Conservation (phyloP, 2,329 filamentous ascomycete species). For the Fusarium clavum region DNA sequence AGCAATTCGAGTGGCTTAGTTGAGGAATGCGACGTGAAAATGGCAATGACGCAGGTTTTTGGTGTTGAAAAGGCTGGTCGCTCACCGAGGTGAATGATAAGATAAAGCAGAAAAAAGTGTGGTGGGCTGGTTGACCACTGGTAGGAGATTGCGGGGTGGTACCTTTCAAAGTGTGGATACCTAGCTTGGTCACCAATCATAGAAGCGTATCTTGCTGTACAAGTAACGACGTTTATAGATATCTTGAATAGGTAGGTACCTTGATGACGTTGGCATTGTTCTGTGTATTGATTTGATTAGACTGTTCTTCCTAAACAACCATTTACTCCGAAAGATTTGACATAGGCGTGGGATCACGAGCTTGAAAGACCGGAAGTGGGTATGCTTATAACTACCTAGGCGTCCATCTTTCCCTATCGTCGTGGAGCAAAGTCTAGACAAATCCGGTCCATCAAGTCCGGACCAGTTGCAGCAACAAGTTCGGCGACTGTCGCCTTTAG, state of each 20-base stretch:
- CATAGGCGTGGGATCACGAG: not conserved
- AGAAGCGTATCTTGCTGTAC: not conserved
- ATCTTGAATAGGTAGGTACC: not conserved
- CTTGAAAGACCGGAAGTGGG: not conserved
- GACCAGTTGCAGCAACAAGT: constrained; percentile 73
- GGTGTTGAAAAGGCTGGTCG: constrained; percentile 39
- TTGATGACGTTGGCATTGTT: not conserved
- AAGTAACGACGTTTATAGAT: not conserved
- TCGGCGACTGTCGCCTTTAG: constrained; percentile 75
- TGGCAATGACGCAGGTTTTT: constrained; percentile 27
- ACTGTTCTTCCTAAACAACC: not conserved
- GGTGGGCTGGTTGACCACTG: constrained; percentile 26
- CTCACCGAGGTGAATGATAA: constrained; percentile 52
- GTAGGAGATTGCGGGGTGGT: constrained; percentile 37
- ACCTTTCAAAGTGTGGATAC: constrained; percentile 26
- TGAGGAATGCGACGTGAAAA: constrained; percentile 7
- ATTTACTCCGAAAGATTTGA: not conserved
- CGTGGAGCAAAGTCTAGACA: constrained; percentile 65
- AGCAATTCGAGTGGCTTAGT: not conserved
- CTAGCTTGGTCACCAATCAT: constrained; percentile 20
- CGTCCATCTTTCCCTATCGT: not conserved
- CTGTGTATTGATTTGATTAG: not conserved
- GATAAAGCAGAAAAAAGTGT: constrained; percentile 47
- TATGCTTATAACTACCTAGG: too few relatives aligned
- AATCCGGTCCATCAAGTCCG: constrained; percentile 66